These are phyloP conservation scores for Polyplosphaeria fusca DNA, from an alignment of 495 filamentous ascomycete genomes.

Conservation along the genomic window DNA sequence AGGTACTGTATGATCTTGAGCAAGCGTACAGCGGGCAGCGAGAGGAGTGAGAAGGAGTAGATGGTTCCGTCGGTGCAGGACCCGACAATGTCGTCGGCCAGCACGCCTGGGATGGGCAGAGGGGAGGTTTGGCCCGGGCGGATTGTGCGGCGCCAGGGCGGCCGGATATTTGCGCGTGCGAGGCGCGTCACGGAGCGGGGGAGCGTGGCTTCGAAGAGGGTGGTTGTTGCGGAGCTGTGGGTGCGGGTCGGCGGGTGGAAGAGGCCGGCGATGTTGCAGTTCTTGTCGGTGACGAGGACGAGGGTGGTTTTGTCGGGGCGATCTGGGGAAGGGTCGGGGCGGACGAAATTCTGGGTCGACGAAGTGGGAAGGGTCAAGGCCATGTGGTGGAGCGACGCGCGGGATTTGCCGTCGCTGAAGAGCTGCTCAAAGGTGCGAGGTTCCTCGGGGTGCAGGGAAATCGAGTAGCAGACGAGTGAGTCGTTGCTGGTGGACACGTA, in stretches of 20 bases:
- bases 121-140: not conserved
- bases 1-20: slow-evolving; percentile 31
- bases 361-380: not conserved
- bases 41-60: slow-evolving; percentile 37
- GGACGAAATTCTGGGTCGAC: not conserved
- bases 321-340: slow-evolving; percentile 10
- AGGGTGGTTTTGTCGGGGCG: slow-evolving; percentile 3
- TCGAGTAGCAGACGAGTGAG: slow-evolving; percentile 35
- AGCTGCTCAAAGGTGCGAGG: slow-evolving; percentile 34
- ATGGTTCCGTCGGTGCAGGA: slow-evolving; percentile 39
- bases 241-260: slow-evolving; percentile 11
- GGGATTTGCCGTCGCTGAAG: slow-evolving; percentile 20
- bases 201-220: slow-evolving; percentile 37
- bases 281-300: slow-evolving; percentile 35
- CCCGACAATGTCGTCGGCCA: slow-evolving; percentile 39
- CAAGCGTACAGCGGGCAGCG: slow-evolving; percentile 17
- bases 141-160: slow-evolving; percentile 47
- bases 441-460: slow-evolving; percentile 38
- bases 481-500: slow-evolving; percentile 39
- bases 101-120: slow-evolving; percentile 25
- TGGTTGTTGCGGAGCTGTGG: slow-evolving; percentile 16
- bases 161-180: slow-evolving; percentile 33
- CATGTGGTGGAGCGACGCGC: slow-evolving; percentile 21
- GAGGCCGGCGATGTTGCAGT: slow-evolving; percentile 32
- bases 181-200: slow-evolving; percentile 38